Evolutionary conservation across 768 basidiomycete genomes (phyloP), one percentile per base, ranked within the genome.

Genomic region (Solioccasus polychromus): DNA sequence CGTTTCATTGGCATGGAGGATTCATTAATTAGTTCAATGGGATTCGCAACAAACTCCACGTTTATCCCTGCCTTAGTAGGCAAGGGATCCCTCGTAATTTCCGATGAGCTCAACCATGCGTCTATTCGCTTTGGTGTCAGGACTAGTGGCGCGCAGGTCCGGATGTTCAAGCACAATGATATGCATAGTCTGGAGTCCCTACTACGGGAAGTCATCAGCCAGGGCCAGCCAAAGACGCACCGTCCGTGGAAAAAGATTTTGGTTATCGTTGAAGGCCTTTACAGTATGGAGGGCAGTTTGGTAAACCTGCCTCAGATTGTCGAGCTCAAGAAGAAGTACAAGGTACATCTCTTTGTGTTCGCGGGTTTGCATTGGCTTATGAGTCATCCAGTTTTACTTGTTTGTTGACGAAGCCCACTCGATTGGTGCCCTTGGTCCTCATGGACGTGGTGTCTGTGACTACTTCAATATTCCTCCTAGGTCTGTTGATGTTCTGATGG

Each of bases 191-290:
- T 99, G 44, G 95, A 98, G 67, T 63, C 70, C 6, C 60, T 98
- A 11, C 70, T 99, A 60, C 76, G 83, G 34, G 96, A 99, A 67
- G 84, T 82, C 20, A 94, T 99, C 69, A 91, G 88, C 58, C 96
- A 99, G 66, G 96, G 96, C 14, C 95, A 98, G 63, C 93, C 95
- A 4, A 87, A 93, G 71, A 96, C 93, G 0, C 96, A 98, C 59
- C 71, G 96, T n/a, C 95, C 95, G 11, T 98, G 96, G 96, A 96
- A 95, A 74, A 97, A 95, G 74, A 98, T 99, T 50, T 67, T 99
- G 30, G 53, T 99, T 35, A 80, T 96, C 44, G 92, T 98, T 11
- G 96, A 99, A 64, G 96, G 96, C 3, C 67, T 99, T 35, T 98
- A 92, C 71, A 92, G 89, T 50, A 99, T 99, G 96, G 96, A 98